Base-by-base conservation (phyloP, 225 moss, liverwort and hornwort genomes). In the Rhytidiadelphus loreus region DNA sequence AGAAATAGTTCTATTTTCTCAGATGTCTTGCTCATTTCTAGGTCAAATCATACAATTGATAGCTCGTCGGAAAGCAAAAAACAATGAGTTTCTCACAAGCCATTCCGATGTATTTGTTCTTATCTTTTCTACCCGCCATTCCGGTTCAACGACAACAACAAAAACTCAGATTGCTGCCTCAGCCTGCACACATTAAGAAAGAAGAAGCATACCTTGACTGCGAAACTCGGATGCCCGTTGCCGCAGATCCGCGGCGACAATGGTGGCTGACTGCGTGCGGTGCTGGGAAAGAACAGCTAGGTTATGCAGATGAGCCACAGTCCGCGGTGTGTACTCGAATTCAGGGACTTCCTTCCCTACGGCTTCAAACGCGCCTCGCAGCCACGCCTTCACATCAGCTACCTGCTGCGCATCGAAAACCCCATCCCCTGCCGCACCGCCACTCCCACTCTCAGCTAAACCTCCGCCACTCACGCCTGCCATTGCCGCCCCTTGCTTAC, bases 281-380 rank as follows among this genome's bases (percentile, higher is more conserved):
- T 96, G 97, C 82, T 99, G 99, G 26, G 99, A 99, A 13, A 96
- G 93, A 74, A 93, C 92, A 82, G 96, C 90, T 19, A 97, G 94
- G 87, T 96, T 97, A 83, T 99, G 96, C 81, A 99, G 94, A 88
- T 99, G 97, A 39, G 96, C 87, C 63, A 97, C 94, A 28, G 95
- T 96, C 80, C 95, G 95, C 76, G 96, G 99, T 6, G 97, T 97
- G 86, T 96, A 97, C 93, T 99, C 99, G 60, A 99, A 96, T 73
- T 97, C 99, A 29, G 99, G 97, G 32, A 99, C 99, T 81, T 99
- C 97, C 91, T 97, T 94, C 44, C 99, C 99, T 13, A 95, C 95
- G 57, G 95, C 93, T 87, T 97, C 99, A 86, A 97, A 99, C 52
- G 93, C 97, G 83, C 95, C 95, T 73, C 94, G 95, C 89, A 99